Evolutionary conservation across 176 grass and related monocot species (phyloP).

Genomic region (Aegilops umbellulata): DNA sequence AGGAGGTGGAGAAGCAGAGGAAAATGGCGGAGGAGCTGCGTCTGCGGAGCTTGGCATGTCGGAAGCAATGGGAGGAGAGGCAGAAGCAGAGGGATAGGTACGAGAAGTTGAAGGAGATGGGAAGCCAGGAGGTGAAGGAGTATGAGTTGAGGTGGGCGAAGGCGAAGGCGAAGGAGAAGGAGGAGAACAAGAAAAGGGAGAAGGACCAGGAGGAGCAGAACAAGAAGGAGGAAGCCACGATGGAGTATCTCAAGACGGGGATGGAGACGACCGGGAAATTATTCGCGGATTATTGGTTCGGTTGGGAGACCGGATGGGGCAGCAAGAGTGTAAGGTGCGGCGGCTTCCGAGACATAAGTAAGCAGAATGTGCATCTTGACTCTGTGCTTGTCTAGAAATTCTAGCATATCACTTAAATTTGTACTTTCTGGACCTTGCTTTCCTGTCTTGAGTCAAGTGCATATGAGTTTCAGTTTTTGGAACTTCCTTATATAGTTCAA

Average conservation of each 20-base stretch:
- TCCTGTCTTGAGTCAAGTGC: background rate
- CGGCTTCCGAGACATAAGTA: background rate
- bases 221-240: no score
- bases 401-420: background rate
- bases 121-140: background rate
- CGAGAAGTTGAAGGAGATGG: background rate
- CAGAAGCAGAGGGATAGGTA: background rate
- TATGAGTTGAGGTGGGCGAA: background rate
- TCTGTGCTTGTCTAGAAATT: background rate
- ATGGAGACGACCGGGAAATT: fast-evolving
- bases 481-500: background rate
- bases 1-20: background rate
- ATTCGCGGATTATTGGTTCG: background rate
- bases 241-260: background rate
- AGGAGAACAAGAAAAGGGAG: background rate
- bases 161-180: background rate
- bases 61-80: background rate
- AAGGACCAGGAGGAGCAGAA: background rate
- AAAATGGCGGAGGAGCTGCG: background rate
- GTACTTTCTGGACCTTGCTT: background rate
- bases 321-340: background rate
- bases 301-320: background rate
- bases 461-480: background rate
- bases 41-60: fast-evolving
- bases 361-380: background rate